Percentiles rank a stretch among this genome's conserved stretches.
These are phyloP conservation scores for Mortierella alpina DNA, from an alignment of 192 early-diverging fungal species.

Conservation along the genomic window DNA sequence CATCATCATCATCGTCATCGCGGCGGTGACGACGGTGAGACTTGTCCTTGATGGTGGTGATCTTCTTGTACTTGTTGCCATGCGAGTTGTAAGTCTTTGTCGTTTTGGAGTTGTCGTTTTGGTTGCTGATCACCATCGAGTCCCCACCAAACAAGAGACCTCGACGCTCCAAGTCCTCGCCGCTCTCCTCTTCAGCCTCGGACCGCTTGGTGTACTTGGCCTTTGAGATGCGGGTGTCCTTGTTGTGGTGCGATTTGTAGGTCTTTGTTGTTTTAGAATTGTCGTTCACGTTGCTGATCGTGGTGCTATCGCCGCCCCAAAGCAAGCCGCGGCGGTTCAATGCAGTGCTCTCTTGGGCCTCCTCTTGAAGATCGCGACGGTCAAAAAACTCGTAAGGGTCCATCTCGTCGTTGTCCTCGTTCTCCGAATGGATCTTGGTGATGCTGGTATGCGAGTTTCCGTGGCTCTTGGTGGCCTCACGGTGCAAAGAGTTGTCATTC, in stretches of 20 bases:
- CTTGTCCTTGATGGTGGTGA: constrained; percentile 1
- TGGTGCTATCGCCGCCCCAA: constrained; percentile 2
- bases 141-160: constrained; percentile 13
- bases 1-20: no score
- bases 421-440: constrained; percentile 1
- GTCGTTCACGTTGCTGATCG: constrained; percentile 22
- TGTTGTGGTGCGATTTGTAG: constrained; percentile 6
- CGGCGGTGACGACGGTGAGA: background rate
- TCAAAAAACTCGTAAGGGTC: background rate
- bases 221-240: constrained; percentile 1
- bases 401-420: background rate
- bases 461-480: background rate
- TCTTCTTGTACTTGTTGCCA: constrained; percentile 14
- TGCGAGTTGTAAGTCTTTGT: constrained; percentile 19
- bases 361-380: background rate
- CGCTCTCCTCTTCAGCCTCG: background rate
- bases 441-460: constrained; percentile 1
- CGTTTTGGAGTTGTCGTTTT: constrained; percentile 23
- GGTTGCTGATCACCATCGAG: constrained; percentile 22
- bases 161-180: constrained; percentile 1
- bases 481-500: background rate
- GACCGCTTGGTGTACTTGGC: background rate
- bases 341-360: background rate
- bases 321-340: constrained; percentile 12
- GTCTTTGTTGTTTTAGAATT: constrained; percentile 6